Evolutionary conservation across 2,329 filamentous ascomycete genomes (phyloP), one percentile per base, ranked within the genome.

Genomic region (Pseudogymnoascus destructans): DNA sequence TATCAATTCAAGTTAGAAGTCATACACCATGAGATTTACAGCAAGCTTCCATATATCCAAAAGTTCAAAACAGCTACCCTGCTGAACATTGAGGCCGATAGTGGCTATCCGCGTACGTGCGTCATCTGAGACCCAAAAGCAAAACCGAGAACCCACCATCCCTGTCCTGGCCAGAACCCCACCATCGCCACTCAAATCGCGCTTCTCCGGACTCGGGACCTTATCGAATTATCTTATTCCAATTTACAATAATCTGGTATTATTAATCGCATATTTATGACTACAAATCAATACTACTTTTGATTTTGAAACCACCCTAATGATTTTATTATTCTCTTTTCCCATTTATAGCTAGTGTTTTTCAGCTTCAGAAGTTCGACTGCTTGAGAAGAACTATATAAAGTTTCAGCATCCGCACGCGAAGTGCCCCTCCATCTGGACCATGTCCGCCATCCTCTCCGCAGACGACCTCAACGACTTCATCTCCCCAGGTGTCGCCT

Each of bases 391-490:
- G 25, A 30, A 30, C 25, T 2, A 52, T 19, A 52, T n/a, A 52
- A 52, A 23, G 10, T 2, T 7, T 13, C n/a, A 52, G 25, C n/a
- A 52, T 11, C 25, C 1, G 46, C 46, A 52, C 46, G 46, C 25
- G 25, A 52, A 56, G 54, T 38, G 54, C 54, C 62, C 60, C 59
- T 60, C 62, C 60, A 46, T 57, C 33, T 15, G 42, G 52, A 77
- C 71, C 62, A 98, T 98, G 93, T 95, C 90, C 70, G 93, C 93
- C 62, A 98, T 98, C 68, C 86, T 98, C 67, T 97, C 91, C 59
- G 86, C 87, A 68, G 92, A 98, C 76, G 91, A 96, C 71, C 79
- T 98, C 61, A 98, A 98, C 77, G 93, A 98, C 77, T 98, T 98
- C 75, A 98, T 98, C 70, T 93, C 88, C 59, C 93, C 93, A 11